Base-by-base conservation (phyloP, 768 basidiomycete species). In the Rhodosporidiobolus odoratus region DNA sequence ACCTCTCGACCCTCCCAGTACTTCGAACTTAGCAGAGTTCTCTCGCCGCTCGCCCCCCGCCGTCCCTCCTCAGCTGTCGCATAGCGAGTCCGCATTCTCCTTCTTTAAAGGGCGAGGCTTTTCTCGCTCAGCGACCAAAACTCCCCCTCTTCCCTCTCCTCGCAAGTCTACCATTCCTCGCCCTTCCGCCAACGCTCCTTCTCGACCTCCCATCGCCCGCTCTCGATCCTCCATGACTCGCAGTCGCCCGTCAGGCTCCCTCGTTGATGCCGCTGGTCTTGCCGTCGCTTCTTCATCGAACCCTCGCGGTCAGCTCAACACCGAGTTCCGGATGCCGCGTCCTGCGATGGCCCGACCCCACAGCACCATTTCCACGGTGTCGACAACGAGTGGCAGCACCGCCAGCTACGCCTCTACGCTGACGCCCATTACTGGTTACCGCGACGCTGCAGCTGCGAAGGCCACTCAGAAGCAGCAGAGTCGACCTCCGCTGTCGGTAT, bases 261-360 rank as follows among this genome's bases (percentile, higher is more conserved):
- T 34, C 40, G 7, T 4, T 25, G 17, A 30, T 38, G 12, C 27
- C 19, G 43, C 56, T 23, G 15, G 19, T 10, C 23, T 2, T 17
- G 19, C 15, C 9, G 1, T 17, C 32, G 30, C 1, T 16, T 17
- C 54, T 21, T 1, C 25, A 23, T n/a, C 19, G 12, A 21, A 10
- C 34, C 21, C 27, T 17, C 58, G 25, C 7, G 64, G 54, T 2
- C 54, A 64, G 30, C 71, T 72, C 66, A 68, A 68, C 63, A 3
- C 30, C 21, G 38, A 37, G 9, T 72, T 61, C 59, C 43, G 45
- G 47, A 68, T 72, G 71, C 71, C 71, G 6, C 52, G 67, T 0
- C 16, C 53, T 1, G 3, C 57, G 16, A 35, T 41, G 25, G 38
- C 54, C 4, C 27, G 54, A 16, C 45, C 30, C 10, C 38, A 37